Evolutionary conservation across 2,329 filamentous ascomycete species (phyloP).

Genomic region (Dactylella cylindrospora): DNA sequence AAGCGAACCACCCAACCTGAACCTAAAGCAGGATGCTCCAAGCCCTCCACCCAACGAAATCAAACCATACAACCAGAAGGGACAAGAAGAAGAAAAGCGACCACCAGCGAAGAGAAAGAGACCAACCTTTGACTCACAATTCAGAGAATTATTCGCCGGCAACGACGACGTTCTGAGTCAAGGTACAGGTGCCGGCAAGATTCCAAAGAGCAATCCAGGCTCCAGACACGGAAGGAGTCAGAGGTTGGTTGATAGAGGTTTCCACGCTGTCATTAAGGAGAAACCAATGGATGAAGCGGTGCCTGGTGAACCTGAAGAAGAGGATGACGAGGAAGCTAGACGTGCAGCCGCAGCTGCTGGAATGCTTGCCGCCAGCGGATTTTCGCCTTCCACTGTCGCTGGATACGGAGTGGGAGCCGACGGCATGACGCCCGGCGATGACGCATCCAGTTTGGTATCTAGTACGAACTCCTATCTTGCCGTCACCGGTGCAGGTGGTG

Average conservation of each 20-base stretch:
- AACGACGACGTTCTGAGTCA: constrained; percentile 37
- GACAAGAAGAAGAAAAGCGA: constrained; percentile 13
- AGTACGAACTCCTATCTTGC: constrained; percentile 43
- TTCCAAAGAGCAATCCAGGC: constrained; percentile 5
- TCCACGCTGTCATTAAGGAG: constrained; percentile 42
- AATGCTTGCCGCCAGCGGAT: constrained; percentile 30
- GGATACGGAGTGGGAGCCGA: constrained; percentile 17
- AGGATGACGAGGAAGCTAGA: constrained; percentile 37
- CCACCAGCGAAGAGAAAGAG: constrained; percentile 18
- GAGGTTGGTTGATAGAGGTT: constrained; percentile 36
- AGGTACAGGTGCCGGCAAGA: constrained; percentile 37
- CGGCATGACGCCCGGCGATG: constrained; percentile 34
- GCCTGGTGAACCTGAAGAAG: constrained; percentile 13
- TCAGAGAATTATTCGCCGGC: constrained; percentile 37
- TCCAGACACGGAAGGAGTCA: constrained; percentile 11
- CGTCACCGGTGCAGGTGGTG: constrained; percentile 36
- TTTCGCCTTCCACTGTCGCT: constrained; percentile 18
- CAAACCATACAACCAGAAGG: constrained; percentile 27
- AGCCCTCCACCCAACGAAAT: constrained; percentile 38
- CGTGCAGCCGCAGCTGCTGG: constrained; percentile 20
- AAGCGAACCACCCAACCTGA: constrained; percentile 46
- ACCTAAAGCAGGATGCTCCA: constrained; percentile 45
- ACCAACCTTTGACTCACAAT: constrained; percentile 37
- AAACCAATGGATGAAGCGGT: constrained; percentile 31
- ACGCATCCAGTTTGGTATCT: constrained; percentile 38